These are phyloP conservation scores for Vachellia pachyceras DNA, from an alignment of 306 rosid genomes.

Conservation along the genomic window DNA sequence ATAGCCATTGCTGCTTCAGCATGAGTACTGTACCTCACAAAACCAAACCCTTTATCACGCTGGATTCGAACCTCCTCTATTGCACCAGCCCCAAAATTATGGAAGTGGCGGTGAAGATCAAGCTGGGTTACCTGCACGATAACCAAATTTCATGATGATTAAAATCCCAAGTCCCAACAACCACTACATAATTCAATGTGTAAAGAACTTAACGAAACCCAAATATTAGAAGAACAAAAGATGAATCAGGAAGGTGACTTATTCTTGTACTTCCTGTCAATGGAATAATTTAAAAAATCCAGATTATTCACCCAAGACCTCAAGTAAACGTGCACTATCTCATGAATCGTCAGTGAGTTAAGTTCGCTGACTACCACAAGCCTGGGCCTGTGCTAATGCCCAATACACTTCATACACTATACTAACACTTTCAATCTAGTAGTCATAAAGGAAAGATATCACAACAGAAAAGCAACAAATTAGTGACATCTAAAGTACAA, in stretches of 20 bases:
- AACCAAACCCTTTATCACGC: slow-evolving; percentile 98
- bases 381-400: background rate
- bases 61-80: slow-evolving; percentile 96
- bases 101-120: slow-evolving; percentile 91
- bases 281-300: background rate
- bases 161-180: background rate
- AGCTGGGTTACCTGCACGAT: slow-evolving; percentile 72
- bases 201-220: background rate
- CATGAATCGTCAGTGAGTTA: background rate
- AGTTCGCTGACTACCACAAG: background rate
- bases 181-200: background rate
- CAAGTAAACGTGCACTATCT: background rate
- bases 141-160: slow-evolving; percentile 12
- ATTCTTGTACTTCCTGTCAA: background rate
- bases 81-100: slow-evolving; percentile 89
- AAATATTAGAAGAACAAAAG: background rate
- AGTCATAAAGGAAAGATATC: background rate
- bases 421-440: slow-evolving; percentile 10
- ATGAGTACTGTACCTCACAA: slow-evolving; percentile 84
- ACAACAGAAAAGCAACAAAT: background rate
- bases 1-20: slow-evolving; percentile 95
- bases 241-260: background rate
- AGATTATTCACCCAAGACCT: background rate
- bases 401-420: background rate
- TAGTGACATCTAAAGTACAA: background rate